Evolutionary conservation across 495 filamentous ascomycete genomes (phyloP), one percentile per base, ranked within the genome.

Genomic region (Usnea hakonensis): DNA sequence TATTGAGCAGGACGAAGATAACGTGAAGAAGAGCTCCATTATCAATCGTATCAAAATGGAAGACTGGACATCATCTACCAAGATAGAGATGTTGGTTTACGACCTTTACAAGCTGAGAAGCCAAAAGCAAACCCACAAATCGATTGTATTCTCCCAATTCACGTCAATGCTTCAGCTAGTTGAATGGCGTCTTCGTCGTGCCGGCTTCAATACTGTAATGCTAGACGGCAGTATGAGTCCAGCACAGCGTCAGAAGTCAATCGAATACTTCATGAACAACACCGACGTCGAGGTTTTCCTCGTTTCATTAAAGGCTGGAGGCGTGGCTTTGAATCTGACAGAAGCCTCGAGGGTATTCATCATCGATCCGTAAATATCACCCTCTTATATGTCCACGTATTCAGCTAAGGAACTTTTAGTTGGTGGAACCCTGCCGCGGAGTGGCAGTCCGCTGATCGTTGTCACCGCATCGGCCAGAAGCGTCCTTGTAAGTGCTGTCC

Each of bases 361-460:
- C 55, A 85, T 97, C 57, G 94, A 98, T 70, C 93, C 93, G 76
- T 91, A 83, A 81, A 87, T 85, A n/a, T 19, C 35, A 54, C 35
- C 33, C 17, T 54, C 35, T 37, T 19, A 23, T 41, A 44, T 37
- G 37, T 62, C 26, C 40, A 40, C 21, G 35, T 10, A 33, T 41
- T 16, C 40, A 50, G 30, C 60, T 66, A 40, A 61, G 5, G 33
- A 37, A 30, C 2, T 19, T 9, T 26, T 68, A 89, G 86, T 59
- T 96, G 91, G 92, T 96, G 93, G 93, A 97, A 97, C 64, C 93
- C 93, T 5, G 91, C 91, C 26, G 91, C 92, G 6, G 94, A 98
- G 79, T 97, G 94, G 93, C 94, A 98, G 70, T 90, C 86, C 63
- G 93, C 92, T 4, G 94, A 98, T 72, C 87, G 94, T 65, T 96